phyloP scores from a whole-genome alignment of 331 rosid genomes.

The Telfairia occidentalis region DNA sequence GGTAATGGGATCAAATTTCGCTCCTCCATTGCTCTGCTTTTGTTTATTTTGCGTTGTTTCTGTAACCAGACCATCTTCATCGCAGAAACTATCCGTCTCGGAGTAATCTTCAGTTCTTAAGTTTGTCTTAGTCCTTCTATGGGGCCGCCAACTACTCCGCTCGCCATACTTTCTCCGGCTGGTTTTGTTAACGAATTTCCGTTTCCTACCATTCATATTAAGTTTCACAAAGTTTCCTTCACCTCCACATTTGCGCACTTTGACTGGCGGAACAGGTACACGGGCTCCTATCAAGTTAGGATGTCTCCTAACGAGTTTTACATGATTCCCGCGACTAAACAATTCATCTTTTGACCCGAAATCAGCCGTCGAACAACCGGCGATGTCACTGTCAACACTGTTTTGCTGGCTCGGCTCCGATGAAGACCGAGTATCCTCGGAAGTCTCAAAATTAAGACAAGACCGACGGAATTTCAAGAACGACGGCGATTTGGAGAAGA shows the following conservation, averaged over 20 bases:
- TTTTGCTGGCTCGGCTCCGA: neutral
- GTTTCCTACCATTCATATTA: conserved; percentile 40
- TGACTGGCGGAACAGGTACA: conserved; percentile 31
- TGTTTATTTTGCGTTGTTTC: conserved; percentile 23
- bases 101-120: conserved; percentile 15
- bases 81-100: conserved; percentile 21
- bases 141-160: conserved; percentile 24
- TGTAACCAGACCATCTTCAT: conserved; percentile 30
- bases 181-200: conserved; percentile 41
- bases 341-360: conserved; percentile 15
- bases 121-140: conserved; percentile 30
- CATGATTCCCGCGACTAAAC: neutral
- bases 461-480: conserved; percentile 51
- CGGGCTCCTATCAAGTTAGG: conserved; percentile 55
- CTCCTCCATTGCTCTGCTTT: conserved; percentile 20
- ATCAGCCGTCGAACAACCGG: conserved; percentile 4
- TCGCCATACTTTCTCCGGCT: conserved; percentile 19
- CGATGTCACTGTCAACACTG: conserved; percentile 1
- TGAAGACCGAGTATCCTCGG: conserved; percentile 16
- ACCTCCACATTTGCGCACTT: conserved; percentile 28
- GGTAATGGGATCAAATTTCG: conserved; percentile 19
- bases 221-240: conserved; percentile 83
- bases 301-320: conserved; percentile 22
- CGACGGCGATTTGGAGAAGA: conserved; percentile 44
- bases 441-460: conserved; percentile 23